Evolutionary conservation across 179 eudicot species (phyloP).

Genomic region (Vitellaria paradoxa): DNA sequence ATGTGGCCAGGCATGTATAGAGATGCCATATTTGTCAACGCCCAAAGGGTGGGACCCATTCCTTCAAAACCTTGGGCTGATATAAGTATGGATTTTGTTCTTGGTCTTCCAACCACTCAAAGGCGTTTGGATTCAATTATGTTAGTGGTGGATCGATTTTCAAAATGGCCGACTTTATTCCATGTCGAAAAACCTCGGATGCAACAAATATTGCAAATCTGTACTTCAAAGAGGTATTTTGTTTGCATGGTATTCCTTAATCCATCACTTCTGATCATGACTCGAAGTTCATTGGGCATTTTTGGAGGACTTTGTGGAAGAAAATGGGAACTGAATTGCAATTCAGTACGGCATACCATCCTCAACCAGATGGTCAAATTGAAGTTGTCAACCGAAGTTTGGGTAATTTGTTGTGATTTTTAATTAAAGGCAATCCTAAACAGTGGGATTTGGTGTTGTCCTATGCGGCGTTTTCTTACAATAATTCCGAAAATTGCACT

Average conservation of each 20-base stretch:
- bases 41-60: background rate
- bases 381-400: background rate
- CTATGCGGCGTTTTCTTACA: too few relatives aligned
- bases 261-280: background rate
- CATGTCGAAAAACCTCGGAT: background rate
- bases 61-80: background rate
- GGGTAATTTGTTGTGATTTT: background rate
- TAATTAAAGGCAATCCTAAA: too few relatives aligned
- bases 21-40: too few relatives aligned
- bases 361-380: background rate
- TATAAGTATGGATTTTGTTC: background rate
- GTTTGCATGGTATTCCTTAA: background rate
- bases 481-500: too few relatives aligned
- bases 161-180: background rate
- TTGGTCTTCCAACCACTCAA: background rate
- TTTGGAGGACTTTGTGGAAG: background rate
- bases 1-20: background rate
- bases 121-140: too few relatives aligned
- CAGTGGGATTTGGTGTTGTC: too few relatives aligned
- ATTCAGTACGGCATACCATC: background rate
- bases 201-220: background rate
- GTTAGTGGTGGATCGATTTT: too few relatives aligned
- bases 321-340: background rate
- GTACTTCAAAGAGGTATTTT: background rate
- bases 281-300: background rate